phyloP scores from a whole-genome alignment of 1,284 basidiomycete genomes.

The Apiotrichum gracile region DNA sequence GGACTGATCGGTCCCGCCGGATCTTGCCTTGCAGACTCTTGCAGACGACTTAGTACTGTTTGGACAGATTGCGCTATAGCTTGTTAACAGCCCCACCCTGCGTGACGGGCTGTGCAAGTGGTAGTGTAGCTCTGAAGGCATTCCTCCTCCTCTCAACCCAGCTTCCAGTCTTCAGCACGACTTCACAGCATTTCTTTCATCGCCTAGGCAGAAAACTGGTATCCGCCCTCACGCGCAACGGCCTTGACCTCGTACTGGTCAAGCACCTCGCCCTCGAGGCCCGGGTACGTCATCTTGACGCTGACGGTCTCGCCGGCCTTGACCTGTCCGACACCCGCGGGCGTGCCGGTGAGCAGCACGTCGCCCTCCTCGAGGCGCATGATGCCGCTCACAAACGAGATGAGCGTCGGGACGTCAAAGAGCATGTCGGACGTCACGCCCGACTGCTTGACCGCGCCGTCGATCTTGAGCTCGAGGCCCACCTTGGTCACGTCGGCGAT shows the following conservation, averaged over 20 bases:
- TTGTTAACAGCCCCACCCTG: too few relatives aligned
- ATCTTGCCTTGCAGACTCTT: too few relatives aligned
- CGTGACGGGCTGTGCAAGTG: too few relatives aligned
- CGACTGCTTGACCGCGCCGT: slow-evolving; percentile 74
- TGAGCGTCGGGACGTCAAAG: slow-evolving; percentile 81
- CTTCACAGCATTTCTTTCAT: slow-evolving; percentile 28
- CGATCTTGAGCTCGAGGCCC: slow-evolving; percentile 58
- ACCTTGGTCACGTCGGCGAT: slow-evolving; percentile 71
- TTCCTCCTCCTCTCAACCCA: too few relatives aligned
- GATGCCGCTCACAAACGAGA: slow-evolving; percentile 87
- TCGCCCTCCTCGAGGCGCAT: slow-evolving; percentile 97
- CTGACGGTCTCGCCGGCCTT: slow-evolving; percentile 69
- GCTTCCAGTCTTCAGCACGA: not conserved
- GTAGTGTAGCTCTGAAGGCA: too few relatives aligned
- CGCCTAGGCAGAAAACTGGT: too few relatives aligned
- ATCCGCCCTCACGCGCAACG: slow-evolving; percentile 64
- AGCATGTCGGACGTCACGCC: slow-evolving; percentile 89
- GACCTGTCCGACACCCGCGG: slow-evolving; percentile 79
- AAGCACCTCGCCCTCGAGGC: slow-evolving; percentile 55
- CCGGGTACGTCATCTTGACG: slow-evolving; percentile 60
- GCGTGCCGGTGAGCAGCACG: slow-evolving; percentile 77
- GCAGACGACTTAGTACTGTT: too few relatives aligned
- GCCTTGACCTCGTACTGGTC: slow-evolving; percentile 62
- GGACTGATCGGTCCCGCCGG: too few relatives aligned
- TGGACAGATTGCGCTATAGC: too few relatives aligned